Percentiles rank a stretch among this genome's conserved stretches.
phyloP scores from a whole-genome alignment of 495 filamentous ascomycete genomes.

The Bombardia bombarda region DNA sequence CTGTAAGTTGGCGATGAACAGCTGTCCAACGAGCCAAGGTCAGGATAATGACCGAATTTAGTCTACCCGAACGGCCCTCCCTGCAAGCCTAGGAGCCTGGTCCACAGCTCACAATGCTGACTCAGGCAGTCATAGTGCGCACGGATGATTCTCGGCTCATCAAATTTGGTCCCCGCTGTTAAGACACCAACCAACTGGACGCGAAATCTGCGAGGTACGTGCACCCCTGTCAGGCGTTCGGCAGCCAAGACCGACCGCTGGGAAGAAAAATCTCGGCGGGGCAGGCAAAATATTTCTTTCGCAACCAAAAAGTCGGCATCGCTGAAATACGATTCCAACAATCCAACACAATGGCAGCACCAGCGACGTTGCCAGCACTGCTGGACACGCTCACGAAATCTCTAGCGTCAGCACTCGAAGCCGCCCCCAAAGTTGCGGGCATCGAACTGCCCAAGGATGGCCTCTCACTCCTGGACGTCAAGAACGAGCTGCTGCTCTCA shows the following conservation, averaged over 20 bases:
- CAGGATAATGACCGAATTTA: not conserved
- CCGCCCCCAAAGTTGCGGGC: constrained; percentile 50
- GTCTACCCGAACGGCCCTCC: no score
- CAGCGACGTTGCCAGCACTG: constrained; percentile 45
- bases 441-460: constrained; percentile 65
- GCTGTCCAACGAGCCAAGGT: not conserved
- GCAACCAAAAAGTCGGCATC: not conserved
- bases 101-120: not conserved
- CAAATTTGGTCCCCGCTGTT: not conserved
- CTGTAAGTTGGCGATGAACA: no score
- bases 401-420: constrained; percentile 50
- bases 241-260: no score
- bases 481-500: constrained; percentile 90
- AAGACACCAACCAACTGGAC: not conserved
- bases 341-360: constrained; percentile 35
- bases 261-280: constrained; percentile 10
- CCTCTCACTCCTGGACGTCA: constrained; percentile 88
- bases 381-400: constrained; percentile 58
- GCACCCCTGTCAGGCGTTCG: not conserved
- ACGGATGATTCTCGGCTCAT: not conserved
- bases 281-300: constrained; percentile 3
- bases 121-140: not conserved
- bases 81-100: no score
- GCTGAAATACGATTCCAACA: not conserved
- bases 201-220: no score